Evolutionary conservation across 2,329 filamentous ascomycete genomes (phyloP).

Genomic region (Fusarium vanettenii): DNA sequence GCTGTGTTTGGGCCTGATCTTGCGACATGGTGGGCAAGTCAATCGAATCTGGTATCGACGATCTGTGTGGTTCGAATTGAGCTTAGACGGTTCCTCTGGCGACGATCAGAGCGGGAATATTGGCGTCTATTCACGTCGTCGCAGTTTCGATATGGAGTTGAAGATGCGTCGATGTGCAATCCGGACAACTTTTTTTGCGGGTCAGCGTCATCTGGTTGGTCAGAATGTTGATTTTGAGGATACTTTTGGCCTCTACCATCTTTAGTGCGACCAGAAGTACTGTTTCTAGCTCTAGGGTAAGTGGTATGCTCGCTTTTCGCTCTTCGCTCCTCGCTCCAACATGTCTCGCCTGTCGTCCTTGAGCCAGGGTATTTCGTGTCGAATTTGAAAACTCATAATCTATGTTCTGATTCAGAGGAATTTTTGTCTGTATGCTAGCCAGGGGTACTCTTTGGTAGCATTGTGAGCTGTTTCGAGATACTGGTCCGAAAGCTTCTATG

Average conservation of each 20-base stretch:
- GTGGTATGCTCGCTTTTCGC: not conserved
- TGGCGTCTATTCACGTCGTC: slow-evolving; percentile 7
- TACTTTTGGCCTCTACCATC: not conserved
- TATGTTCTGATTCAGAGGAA: not conserved
- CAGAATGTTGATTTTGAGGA: not conserved
- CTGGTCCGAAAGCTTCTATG: not conserved
- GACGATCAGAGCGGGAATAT: not conserved
- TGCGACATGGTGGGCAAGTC: slow-evolving; percentile 42
- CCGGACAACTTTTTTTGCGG: slow-evolving; percentile 26
- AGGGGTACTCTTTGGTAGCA: not conserved
- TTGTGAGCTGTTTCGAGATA: not conserved
- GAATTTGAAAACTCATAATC: not conserved
- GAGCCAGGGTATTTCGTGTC: not conserved
- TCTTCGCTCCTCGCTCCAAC: not conserved
- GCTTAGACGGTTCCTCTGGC: not conserved
- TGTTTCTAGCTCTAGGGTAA: not conserved
- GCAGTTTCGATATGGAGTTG: slow-evolving; percentile 9
- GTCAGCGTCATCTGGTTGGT: not conserved
- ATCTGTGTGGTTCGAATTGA: not conserved
- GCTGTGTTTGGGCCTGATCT: slow-evolving; percentile 37
- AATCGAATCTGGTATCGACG: not conserved
- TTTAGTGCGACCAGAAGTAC: not conserved
- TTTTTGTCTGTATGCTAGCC: not conserved
- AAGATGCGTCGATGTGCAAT: slow-evolving; percentile 18
- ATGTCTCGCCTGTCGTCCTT: not conserved